These are phyloP conservation scores for Symbiodinium natans DNA, from an alignment of 73 alveolate species.

Conservation along the genomic window DNA sequence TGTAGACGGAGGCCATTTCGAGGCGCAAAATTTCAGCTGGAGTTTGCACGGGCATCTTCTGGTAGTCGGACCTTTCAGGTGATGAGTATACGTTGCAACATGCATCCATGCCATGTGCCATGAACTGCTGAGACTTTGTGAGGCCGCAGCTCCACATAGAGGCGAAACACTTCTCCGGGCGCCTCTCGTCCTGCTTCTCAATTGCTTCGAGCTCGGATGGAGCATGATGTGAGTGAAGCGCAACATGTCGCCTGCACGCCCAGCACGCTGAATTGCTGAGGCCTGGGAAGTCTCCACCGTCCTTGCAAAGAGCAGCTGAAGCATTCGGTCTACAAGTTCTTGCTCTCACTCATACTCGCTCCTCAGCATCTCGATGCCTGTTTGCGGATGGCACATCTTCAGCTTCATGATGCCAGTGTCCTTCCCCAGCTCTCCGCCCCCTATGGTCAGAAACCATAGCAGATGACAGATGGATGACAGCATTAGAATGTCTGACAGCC, in stretches of 20 bases:
- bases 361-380: conserved; percentile 98
- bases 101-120: no score
- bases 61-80: conserved; percentile 88
- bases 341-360: no score
- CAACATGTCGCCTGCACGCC: conserved; percentile 95
- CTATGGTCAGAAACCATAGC: no score
- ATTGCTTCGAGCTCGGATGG: not conserved
- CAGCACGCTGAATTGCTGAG: conserved; percentile 96
- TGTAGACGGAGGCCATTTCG: conserved; percentile 88
- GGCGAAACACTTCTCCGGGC: conserved; percentile 77
- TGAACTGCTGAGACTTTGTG: not conserved
- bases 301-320: conserved; percentile 7
- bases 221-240: no score
- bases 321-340: no score
- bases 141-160: conserved; percentile 49
- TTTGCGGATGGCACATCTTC: conserved; percentile 96
- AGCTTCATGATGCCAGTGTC: conserved; percentile 97
- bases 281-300: conserved; percentile 96
- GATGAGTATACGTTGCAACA: no score
- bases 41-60: conserved; percentile 79
- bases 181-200: conserved; percentile 94
- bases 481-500: no score
- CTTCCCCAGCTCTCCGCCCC: not conserved
- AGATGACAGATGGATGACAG: no score
- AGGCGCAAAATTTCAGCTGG: conserved; percentile 82